Evolutionary conservation across 2,329 filamentous ascomycete genomes (phyloP).

Genomic region (Colletotrichum somersetense): DNA sequence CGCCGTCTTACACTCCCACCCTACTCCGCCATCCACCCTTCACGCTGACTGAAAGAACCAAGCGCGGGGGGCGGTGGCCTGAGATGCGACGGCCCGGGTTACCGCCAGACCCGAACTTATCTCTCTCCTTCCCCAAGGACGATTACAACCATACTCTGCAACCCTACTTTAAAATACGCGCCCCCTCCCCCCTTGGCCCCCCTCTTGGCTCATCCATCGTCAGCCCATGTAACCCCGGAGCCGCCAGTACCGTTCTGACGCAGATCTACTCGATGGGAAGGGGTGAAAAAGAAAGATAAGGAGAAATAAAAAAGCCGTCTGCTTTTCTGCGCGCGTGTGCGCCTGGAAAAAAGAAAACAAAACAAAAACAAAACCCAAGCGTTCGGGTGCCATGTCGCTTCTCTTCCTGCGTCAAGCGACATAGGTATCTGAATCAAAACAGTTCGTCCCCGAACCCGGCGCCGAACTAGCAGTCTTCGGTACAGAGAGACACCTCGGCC

Average conservation of each 20-base stretch:
- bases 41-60: background rate
- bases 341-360: background rate
- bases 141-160: background rate
- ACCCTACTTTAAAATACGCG: background rate
- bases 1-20: background rate
- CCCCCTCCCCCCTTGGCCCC: background rate
- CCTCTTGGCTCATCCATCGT: background rate
- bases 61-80: background rate
- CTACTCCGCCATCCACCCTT: background rate
- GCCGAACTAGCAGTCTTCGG: background rate
- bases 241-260: constrained; percentile 22
- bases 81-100: constrained; percentile 40
- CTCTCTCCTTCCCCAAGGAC: background rate
- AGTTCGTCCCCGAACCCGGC: background rate
- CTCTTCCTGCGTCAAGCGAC: too few relatives aligned
- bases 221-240: constrained; percentile 19
- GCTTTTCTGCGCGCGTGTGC: background rate
- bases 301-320: background rate
- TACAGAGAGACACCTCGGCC: background rate
- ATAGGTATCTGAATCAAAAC: background rate
- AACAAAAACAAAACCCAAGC: too few relatives aligned
- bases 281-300: background rate
- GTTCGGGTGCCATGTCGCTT: too few relatives aligned
- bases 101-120: background rate
- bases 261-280: background rate